These are phyloP conservation scores for Fusarium drepaniforme DNA, from an alignment of 2,329 filamentous ascomycete genomes.

Conservation along the genomic window DNA sequence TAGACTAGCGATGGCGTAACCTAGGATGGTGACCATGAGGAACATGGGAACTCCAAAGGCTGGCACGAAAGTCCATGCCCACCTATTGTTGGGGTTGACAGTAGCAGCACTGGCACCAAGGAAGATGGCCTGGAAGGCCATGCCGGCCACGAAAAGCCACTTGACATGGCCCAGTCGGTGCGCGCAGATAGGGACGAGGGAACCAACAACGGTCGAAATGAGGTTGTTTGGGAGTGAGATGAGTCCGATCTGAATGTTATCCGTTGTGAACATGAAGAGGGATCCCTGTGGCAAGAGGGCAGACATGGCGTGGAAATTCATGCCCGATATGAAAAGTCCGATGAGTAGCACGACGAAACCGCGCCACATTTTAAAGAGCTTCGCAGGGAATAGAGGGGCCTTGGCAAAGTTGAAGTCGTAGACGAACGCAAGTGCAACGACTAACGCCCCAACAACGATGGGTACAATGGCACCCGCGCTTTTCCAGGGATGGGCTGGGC, in stretches of 20 bases:
- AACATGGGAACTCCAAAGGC: constrained; percentile 27
- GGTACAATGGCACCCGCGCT: constrained; percentile 11
- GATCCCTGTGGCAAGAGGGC: constrained; percentile 22
- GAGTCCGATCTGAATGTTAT: constrained; percentile 21
- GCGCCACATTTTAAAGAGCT: not conserved
- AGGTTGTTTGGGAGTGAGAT: constrained; percentile 5
- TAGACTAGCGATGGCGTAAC: constrained; percentile 23
- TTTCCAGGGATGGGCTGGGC: constrained; percentile 8
- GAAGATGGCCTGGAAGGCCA: constrained; percentile 18
- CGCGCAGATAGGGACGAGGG: not conserved
- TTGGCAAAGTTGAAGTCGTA: constrained; percentile 16
- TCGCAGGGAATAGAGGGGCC: constrained; percentile 9
- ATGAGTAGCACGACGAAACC: constrained; percentile 10
- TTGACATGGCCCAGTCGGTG: constrained; percentile 15
- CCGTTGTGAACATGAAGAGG: constrained; percentile 27
- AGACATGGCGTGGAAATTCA: constrained; percentile 26
- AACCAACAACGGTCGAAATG: not conserved
- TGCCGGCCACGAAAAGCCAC: constrained; percentile 17
- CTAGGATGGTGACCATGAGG: constrained; percentile 17
- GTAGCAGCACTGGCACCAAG: constrained; percentile 22
- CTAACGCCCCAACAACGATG: not conserved
- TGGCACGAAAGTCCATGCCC: constrained; percentile 29
- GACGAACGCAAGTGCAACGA: constrained; percentile 1
- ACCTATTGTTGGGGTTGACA: constrained; percentile 24
- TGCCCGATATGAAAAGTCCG: constrained; percentile 23